phyloP scores from a whole-genome alignment of 371 early-diverging fungal species.

The Syncephalastrum racemosum region DNA sequence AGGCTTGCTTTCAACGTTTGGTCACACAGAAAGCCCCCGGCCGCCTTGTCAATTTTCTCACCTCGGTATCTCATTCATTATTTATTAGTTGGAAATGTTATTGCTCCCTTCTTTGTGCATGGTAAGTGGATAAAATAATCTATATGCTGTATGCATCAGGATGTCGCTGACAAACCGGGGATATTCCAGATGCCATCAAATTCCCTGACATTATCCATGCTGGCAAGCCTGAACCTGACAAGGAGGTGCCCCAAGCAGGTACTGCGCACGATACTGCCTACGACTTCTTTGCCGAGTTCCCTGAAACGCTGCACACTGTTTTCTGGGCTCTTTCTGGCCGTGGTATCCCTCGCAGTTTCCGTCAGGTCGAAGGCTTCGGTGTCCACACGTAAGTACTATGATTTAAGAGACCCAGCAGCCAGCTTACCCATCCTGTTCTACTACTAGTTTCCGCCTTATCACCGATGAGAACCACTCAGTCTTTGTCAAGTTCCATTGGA shows the following conservation, averaged over 20 bases:
- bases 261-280: conserved; percentile 47
- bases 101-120: conserved; percentile 44
- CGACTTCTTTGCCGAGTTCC: conserved; percentile 45
- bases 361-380: conserved; percentile 42
- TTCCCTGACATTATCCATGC: conserved; percentile 48
- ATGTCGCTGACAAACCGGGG: neutral
- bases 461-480: conserved; percentile 34
- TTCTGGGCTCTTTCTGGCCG: conserved; percentile 43
- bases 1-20: neutral
- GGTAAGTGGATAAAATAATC: conserved; percentile 3
- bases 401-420: neutral
- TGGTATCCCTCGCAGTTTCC: conserved; percentile 34
- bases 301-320: conserved; percentile 43
- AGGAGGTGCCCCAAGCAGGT: conserved; percentile 39
- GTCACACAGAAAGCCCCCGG: conserved; percentile 33
- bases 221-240: conserved; percentile 30
- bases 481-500: conserved; percentile 54
- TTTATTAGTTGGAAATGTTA: conserved; percentile 41
- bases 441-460: conserved; percentile 34
- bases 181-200: conserved; percentile 28
- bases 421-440: neutral
- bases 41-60: conserved; percentile 39
- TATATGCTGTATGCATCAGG: neutral
- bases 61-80: conserved; percentile 8
- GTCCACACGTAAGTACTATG: conserved; percentile 24